These are phyloP conservation scores for Calocybe gambosa DNA, from an alignment of 1,284 basidiomycete genomes.

Conservation along the genomic window DNA sequence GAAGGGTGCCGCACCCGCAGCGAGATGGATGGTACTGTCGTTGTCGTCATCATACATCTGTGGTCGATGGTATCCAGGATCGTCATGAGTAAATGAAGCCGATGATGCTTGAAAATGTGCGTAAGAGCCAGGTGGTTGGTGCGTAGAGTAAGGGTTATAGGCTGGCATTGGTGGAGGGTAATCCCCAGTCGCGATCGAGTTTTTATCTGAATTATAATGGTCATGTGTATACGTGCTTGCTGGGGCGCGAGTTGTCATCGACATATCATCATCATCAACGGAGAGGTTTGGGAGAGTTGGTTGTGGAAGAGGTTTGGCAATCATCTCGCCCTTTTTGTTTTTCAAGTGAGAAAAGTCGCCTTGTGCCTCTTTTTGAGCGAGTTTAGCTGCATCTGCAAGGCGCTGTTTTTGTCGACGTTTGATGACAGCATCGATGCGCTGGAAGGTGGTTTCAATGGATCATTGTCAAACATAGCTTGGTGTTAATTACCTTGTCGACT, in stretches of 20 bases:
- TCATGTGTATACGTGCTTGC: conserved; percentile 52
- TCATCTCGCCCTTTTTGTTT: conserved; percentile 87
- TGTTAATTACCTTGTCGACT: conserved; percentile 78
- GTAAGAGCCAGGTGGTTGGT: conserved; percentile 41
- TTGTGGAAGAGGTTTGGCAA: conserved; percentile 83
- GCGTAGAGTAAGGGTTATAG: conserved; percentile 51
- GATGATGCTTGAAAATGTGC: conserved; percentile 52
- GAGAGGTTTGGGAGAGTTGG: conserved; percentile 92
- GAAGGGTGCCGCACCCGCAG: conserved; percentile 49
- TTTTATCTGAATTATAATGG: conserved; percentile 46
- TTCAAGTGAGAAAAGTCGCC: conserved; percentile 89
- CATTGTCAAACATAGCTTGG: conserved; percentile 1
- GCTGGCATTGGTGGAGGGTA: conserved; percentile 72
- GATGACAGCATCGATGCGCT: conserved; percentile 92
- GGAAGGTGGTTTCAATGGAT: conserved; percentile 7
- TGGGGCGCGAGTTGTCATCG: conserved; percentile 50
- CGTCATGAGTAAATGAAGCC: conserved; percentile 46
- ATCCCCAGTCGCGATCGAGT: conserved; percentile 28
- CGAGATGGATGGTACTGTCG: conserved; percentile 53
- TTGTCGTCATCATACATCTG: conserved; percentile 55
- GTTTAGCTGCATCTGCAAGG: conserved; percentile 72
- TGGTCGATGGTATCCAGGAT: conserved; percentile 34
- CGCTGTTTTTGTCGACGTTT: conserved; percentile 88
- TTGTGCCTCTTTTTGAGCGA: conserved; percentile 86
- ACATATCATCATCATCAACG: conserved; percentile 70